Evolutionary conservation across 148 eudicot genomes (phyloP), one percentile per base, ranked within the genome.

Genomic region (Euryodendron excelsum): DNA sequence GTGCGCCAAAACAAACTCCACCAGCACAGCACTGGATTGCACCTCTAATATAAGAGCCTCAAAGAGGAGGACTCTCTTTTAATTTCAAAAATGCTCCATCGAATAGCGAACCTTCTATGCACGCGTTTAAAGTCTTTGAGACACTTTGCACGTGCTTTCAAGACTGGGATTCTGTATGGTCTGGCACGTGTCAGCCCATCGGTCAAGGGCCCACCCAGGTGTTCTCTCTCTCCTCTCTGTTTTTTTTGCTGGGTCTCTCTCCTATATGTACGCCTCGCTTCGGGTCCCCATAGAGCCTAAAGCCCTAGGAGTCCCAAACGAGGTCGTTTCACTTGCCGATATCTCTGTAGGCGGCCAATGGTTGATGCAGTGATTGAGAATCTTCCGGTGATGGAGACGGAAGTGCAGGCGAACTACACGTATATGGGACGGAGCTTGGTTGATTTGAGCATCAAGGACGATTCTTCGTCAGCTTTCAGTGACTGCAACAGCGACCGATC

Each of bases 401-500:
- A 92, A 4, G 83, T 80, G 11, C 82, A 85, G 53, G 60, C 87
- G 15, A 77, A 47, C 62, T 89, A 82, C 84, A 82, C 84, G 1
- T 91, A 89, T 80, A 80, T 92, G 84, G 91, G 88, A 10, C 86
- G 90, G 3, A 89, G 55, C 70, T 88, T 92, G 82, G 74, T 76
- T 81, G 81, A 82, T 33, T 72, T 89, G 17, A 53, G 28, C 71
- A 47, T 80, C 74, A 79, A 80, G 78, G 92, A 87, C 63, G 71
- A 69, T 33, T 87, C 94, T 0, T 85, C 94, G 0, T 85, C 98
- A 0, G 98, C 98, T 11, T 94, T 94, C 81, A 94, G 98, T 74
- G 98, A 94, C 63, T 94, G 98, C 77, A 86, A 89, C 83, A 91
- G 95, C 80, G 98, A 94, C 79, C 69, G 85, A 53, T 94, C 98